Conservation (phyloP, 441 rosid genomes). For the Arabidopsis hybrid region DNA sequence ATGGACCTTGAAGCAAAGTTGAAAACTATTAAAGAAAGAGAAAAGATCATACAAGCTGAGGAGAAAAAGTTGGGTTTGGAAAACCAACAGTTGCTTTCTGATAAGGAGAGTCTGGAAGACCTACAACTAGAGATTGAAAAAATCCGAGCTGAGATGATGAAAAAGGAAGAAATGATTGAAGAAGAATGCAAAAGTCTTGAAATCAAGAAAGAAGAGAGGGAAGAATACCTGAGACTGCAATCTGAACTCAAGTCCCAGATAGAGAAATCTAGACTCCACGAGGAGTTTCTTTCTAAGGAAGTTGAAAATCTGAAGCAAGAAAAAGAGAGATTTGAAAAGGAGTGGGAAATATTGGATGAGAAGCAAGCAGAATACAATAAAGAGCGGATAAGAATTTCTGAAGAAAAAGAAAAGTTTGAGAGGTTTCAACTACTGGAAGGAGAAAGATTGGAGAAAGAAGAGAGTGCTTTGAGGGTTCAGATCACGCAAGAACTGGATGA, state of each 20-base stretch:
- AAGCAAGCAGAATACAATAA: constrained; percentile 61
- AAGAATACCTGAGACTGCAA: constrained; percentile 66
- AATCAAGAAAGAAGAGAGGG: constrained; percentile 67
- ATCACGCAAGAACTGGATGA: constrained; percentile 62
- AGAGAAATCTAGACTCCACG: constrained; percentile 62
- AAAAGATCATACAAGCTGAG: constrained; percentile 65
- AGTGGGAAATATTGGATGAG: constrained; percentile 83
- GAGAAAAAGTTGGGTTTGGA: constrained; percentile 65
- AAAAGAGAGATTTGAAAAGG: constrained; percentile 79
- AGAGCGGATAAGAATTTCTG: constrained; percentile 52
- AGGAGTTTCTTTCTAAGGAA: constrained; percentile 75
- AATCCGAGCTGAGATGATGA: constrained; percentile 63
- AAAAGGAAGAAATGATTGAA: constrained; percentile 59
- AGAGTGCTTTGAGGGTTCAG: constrained; percentile 54
- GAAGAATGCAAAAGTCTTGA: constrained; percentile 65
- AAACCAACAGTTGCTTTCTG: constrained; percentile 61
- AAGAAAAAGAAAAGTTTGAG: constrained; percentile 65
- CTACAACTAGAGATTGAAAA: constrained; percentile 69
- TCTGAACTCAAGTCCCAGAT: constrained; percentile 76
- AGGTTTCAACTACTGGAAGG: constrained; percentile 54
- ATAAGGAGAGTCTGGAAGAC: constrained; percentile 57
- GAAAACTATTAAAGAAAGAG: constrained; percentile 67
- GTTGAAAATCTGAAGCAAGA: constrained; percentile 74
- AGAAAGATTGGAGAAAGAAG: constrained; percentile 69
- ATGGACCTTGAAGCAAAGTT: constrained; percentile 70